Evolutionary conservation across 2,329 filamentous ascomycete species (phyloP).

Genomic region (Tetracladium maxilliforme): DNA sequence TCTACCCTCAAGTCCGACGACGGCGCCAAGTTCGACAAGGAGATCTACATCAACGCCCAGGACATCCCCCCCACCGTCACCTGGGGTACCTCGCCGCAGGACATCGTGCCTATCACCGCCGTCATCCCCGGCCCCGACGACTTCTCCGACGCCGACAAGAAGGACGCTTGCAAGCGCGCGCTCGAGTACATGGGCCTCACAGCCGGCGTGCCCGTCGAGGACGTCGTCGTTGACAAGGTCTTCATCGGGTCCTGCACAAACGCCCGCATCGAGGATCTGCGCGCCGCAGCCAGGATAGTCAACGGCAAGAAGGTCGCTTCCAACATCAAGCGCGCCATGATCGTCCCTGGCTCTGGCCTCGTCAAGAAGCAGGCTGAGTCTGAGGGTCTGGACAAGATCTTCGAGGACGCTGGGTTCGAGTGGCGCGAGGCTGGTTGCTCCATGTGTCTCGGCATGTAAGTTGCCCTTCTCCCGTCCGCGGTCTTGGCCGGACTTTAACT

Average conservation of each 20-base stretch:
- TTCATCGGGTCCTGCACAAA: constrained; percentile 99
- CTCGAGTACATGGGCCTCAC: constrained; percentile 94
- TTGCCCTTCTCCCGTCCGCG: too few species aligned
- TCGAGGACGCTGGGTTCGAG: constrained; percentile 83
- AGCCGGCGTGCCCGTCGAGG: constrained; percentile 77
- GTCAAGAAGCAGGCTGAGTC: constrained; percentile 84
- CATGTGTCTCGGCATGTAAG: constrained; percentile 99
- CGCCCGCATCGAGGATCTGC: constrained; percentile 87
- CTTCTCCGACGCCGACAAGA: constrained; percentile 68
- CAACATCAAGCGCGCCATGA: constrained; percentile 89
- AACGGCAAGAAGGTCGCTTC: constrained; percentile 74
- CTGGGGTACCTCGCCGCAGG: constrained; percentile 94
- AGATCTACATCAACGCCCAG: constrained; percentile 80
- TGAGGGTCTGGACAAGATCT: constrained; percentile 89
- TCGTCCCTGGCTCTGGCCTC: constrained; percentile 88
- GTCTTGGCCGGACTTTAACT: too few species aligned
- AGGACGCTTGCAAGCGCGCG: constrained; percentile 63
- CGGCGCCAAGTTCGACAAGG: constrained; percentile 79
- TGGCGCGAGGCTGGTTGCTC: constrained; percentile 98
- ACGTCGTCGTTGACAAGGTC: constrained; percentile 86
- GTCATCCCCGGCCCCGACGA: constrained; percentile 82
- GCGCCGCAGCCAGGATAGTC: constrained; percentile 73
- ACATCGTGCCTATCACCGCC: constrained; percentile 87
- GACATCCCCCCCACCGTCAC: constrained; percentile 89
- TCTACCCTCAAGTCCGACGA: constrained; percentile 69